Percentiles rank a stretch among this genome's conserved stretches.
These are phyloP conservation scores for Trichoderma aggressivum DNA, from an alignment of 2,329 filamentous ascomycete species.

Conservation along the genomic window DNA sequence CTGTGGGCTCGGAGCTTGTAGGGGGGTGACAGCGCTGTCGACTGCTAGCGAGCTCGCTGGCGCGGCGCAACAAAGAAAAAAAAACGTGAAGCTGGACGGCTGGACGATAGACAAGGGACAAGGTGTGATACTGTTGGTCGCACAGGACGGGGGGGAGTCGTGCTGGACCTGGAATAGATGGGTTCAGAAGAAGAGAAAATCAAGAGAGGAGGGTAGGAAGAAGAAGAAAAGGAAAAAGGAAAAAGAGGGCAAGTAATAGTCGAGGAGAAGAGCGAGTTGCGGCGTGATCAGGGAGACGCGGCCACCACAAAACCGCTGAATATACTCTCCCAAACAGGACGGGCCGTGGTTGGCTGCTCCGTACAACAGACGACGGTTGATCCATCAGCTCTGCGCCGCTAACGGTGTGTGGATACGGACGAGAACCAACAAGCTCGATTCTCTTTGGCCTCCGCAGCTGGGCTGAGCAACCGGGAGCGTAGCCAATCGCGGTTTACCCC, in stretches of 20 bases:
- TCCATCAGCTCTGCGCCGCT: conserved; percentile 1
- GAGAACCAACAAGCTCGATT: not conserved
- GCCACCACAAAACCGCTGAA: not conserved
- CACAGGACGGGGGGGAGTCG: not conserved
- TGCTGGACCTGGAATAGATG: not conserved
- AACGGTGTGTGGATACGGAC: conserved; percentile 8
- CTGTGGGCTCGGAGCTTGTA: not conserved
- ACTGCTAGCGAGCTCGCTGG: not conserved
- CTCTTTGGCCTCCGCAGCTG: conserved; percentile 5
- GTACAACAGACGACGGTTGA: not conserved
- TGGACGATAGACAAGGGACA: not conserved
- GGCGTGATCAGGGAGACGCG: conserved; percentile 7
- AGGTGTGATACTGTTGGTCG: not conserved
- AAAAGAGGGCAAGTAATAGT: not conserved
- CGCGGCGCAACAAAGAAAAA: not conserved
- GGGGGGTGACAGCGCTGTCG: not conserved
- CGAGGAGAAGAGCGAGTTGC: not conserved
- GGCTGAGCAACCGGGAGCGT: not conserved
- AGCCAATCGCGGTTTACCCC: conserved; percentile 5
- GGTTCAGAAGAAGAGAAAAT: not conserved
- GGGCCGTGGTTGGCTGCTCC: conserved; percentile 7
- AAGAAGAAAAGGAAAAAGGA: not conserved
- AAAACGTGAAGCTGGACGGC: not conserved
- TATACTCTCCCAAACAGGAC: not conserved
- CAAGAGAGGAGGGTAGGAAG: not conserved